Evolutionary conservation across 169 alveolate species (phyloP).

Genomic region (Plasmodium gaboni): DNA sequence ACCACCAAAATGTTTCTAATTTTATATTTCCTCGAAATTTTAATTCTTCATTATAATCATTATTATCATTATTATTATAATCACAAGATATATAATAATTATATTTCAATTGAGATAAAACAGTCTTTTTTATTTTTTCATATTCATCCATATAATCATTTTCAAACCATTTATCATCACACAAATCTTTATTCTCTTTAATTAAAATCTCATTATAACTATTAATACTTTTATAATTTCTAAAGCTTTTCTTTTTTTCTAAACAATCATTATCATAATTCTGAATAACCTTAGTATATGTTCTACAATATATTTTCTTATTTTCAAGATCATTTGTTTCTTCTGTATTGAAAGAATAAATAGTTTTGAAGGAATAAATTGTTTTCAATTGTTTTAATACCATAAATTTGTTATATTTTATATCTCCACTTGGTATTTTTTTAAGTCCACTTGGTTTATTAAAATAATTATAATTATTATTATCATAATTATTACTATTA

Average conservation of each 20-base stretch:
- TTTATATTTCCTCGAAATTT: constrained; percentile 44
- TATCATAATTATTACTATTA: no score
- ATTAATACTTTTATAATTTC: constrained; percentile 4
- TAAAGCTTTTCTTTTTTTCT: not conserved
- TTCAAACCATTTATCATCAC: not conserved
- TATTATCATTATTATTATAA: not conserved
- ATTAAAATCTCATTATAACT: constrained; percentile 20
- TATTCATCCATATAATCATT: constrained; percentile 20
- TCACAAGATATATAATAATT: constrained; percentile 21
- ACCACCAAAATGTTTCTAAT: constrained; percentile 62
- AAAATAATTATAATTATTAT: no score
- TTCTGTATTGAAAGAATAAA: not conserved
- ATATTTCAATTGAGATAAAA: constrained; percentile 18
- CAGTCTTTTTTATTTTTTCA: constrained; percentile 6
- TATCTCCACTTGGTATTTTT: not conserved
- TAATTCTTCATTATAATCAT: constrained; percentile 20
- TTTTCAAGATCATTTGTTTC: no score
- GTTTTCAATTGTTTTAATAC: constrained; percentile 24
- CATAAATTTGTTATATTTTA: constrained; percentile 29
- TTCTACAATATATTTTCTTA: not conserved
- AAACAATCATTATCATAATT: constrained; percentile 14
- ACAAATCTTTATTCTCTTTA: not conserved
- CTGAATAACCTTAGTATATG: constrained; percentile 11
- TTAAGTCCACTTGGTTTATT: not conserved
- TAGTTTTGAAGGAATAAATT: not conserved